These are phyloP conservation scores for Arachnomyces sp. DNA, from an alignment of 2,329 filamentous ascomycete species.

Conservation along the genomic window DNA sequence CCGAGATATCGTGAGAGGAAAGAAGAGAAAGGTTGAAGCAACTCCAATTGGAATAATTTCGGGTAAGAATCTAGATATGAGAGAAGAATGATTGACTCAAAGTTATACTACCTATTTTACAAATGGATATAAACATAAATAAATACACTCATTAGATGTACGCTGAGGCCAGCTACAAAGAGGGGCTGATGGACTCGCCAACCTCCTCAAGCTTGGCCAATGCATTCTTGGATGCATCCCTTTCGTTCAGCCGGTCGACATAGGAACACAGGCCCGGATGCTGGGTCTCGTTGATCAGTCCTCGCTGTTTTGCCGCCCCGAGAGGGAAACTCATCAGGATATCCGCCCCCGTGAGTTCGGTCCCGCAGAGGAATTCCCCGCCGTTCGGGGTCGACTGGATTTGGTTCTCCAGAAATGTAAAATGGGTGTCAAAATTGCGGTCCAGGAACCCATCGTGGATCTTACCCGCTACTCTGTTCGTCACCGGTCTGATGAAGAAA, in stretches of 20 bases:
- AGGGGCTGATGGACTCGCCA: constrained; percentile 12
- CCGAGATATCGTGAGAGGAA: too few relatives aligned
- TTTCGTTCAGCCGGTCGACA: constrained; percentile 20
- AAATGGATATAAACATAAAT: too few relatives aligned
- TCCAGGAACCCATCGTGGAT: constrained; percentile 33
- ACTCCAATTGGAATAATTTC: too few relatives aligned
- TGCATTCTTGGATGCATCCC: constrained; percentile 22
- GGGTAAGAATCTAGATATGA: too few relatives aligned
- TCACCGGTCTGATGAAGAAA: constrained; percentile 62
- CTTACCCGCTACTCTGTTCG: constrained; percentile 43
- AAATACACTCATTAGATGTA: too few relatives aligned
- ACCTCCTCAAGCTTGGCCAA: constrained; percentile 22
- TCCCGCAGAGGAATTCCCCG: constrained; percentile 35
- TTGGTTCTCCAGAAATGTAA: constrained; percentile 38
- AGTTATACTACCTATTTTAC: too few relatives aligned
- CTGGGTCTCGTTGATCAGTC: constrained; percentile 26
- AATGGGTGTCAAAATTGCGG: constrained; percentile 34
- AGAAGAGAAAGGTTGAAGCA: too few relatives aligned
- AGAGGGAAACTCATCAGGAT: constrained; percentile 41
- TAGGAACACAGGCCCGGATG: constrained; percentile 26
- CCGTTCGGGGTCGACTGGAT: constrained; percentile 33
- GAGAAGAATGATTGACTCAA: too few relatives aligned
- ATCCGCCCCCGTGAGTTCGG: constrained; percentile 36
- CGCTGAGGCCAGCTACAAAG: too few relatives aligned
- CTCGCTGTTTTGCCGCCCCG: constrained; percentile 27